phyloP scores from a whole-genome alignment of 768 basidiomycete genomes.

The Coprinopsis cinerea region DNA sequence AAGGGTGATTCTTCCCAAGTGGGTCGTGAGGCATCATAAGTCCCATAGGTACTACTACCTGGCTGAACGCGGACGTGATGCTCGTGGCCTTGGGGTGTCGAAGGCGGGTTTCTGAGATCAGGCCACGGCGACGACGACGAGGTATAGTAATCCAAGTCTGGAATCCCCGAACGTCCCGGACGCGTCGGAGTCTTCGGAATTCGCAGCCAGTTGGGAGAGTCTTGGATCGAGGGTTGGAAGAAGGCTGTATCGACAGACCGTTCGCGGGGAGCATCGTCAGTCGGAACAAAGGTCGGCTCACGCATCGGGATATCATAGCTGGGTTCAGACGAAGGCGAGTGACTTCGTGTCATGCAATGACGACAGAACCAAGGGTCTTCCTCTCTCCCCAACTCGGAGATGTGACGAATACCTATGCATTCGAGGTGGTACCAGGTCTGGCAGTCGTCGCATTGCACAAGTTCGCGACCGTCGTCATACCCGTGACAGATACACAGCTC shows the following conservation, averaged over 20 bases:
- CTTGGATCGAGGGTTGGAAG: constrained; percentile 44
- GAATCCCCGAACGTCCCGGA: constrained; percentile 26
- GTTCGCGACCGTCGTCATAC: constrained; percentile 62
- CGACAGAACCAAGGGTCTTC: constrained; percentile 79
- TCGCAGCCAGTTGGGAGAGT: constrained; percentile 53
- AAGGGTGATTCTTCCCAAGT: constrained; percentile 52
- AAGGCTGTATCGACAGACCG: constrained; percentile 51
- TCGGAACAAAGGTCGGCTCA: constrained; percentile 68
- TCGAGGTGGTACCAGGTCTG: constrained; percentile 77
- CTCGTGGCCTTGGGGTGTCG: constrained; percentile 43
- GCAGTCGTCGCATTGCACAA: constrained; percentile 81
- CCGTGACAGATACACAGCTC: constrained; percentile 62
- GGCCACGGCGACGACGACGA: constrained; percentile 34
- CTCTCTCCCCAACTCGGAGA: constrained; percentile 62
- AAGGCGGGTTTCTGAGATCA: constrained; percentile 46
- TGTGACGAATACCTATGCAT: constrained; percentile 67
- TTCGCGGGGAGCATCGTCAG: constrained; percentile 44
- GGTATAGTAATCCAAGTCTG: neutral
- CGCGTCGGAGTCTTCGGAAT: constrained; percentile 49
- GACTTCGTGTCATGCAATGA: constrained; percentile 41
- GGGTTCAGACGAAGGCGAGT: constrained; percentile 33
- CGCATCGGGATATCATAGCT: constrained; percentile 21
- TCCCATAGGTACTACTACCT: constrained; percentile 27
- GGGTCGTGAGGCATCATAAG: constrained; percentile 24
- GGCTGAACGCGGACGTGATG: constrained; percentile 34